Percentiles rank a stretch among this genome's conserved stretches.
Conservation (phyloP, 148 eudicot genomes). For the Rhododendron mucronatum region DNA sequence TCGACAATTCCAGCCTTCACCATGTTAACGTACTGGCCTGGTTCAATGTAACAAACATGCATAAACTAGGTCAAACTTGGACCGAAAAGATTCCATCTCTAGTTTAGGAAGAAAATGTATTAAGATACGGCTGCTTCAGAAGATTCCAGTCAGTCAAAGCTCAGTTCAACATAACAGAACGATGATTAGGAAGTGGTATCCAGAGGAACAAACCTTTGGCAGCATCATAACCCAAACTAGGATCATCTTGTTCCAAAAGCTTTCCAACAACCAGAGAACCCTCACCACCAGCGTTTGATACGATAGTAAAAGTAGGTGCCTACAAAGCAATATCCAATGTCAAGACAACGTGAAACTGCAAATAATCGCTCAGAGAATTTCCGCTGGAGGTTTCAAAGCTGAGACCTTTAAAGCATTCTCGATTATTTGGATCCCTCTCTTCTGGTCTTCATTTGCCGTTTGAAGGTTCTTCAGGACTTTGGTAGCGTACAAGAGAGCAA, state of each 20-base stretch:
- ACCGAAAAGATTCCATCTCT: not conserved
- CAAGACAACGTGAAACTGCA: not conserved
- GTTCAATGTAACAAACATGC: not conserved
- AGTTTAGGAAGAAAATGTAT: not conserved
- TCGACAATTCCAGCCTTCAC: slow-evolving; percentile 86
- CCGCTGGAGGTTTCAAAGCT: not conserved
- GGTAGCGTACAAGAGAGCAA: slow-evolving; percentile 86
- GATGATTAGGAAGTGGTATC: not conserved
- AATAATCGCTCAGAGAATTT: slow-evolving; percentile 1
- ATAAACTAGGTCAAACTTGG: not conserved
- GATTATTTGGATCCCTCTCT: slow-evolving; percentile 78
- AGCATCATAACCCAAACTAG: slow-evolving; percentile 77
- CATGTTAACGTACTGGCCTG: slow-evolving; percentile 88
- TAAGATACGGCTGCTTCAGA: not conserved
- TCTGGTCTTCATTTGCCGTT: slow-evolving; percentile 71
- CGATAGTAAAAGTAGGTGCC: slow-evolving; percentile 80
- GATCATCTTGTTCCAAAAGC: slow-evolving; percentile 82
- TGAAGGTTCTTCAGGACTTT: slow-evolving; percentile 56
- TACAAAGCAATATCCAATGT: slow-evolving; percentile 17
- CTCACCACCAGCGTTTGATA: slow-evolving; percentile 87
- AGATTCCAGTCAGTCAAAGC: not conserved
- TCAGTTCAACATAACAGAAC: not conserved
- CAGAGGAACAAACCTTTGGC: slow-evolving; percentile 57
- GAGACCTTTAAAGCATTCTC: slow-evolving; percentile 83
- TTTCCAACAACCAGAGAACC: slow-evolving; percentile 77